A percentile compares a stretch with the other conserved stretches of the same genome.
phyloP scores from a whole-genome alignment of 2,329 filamentous ascomycete species.

The Calonectria pauciramosa region DNA sequence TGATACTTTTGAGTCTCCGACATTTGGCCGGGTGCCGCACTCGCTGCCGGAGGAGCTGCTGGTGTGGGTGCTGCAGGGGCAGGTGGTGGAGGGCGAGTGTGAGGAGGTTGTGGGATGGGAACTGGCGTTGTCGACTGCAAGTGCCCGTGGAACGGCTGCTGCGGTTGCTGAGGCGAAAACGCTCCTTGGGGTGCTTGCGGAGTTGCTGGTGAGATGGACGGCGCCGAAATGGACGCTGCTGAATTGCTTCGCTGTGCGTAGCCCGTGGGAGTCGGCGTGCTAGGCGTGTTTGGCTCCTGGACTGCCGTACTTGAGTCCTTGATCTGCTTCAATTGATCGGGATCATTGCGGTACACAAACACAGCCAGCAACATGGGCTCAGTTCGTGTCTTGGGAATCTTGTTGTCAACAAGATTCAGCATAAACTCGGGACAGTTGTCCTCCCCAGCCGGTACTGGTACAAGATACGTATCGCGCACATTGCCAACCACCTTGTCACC shows the following conservation, averaged over 20 bases:
- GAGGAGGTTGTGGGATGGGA: slow-evolving; percentile 52
- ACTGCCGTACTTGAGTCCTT: slow-evolving; percentile 33
- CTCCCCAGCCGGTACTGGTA: slow-evolving; percentile 83
- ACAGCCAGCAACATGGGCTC: slow-evolving; percentile 87
- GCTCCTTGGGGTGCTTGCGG: slow-evolving; percentile 51
- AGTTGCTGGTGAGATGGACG: slow-evolving; percentile 69
- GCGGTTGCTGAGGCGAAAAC: slow-evolving; percentile 52
- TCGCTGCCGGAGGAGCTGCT: slow-evolving; percentile 29
- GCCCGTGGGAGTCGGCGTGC: slow-evolving; percentile 53
- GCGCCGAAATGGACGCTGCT: slow-evolving; percentile 56
- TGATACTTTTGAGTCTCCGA: slow-evolving; percentile 54
- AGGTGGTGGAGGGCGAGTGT: slow-evolving; percentile 34
- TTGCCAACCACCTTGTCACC: slow-evolving; percentile 80
- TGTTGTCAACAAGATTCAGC: slow-evolving; percentile 87
- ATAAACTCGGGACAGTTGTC: slow-evolving; percentile 86
- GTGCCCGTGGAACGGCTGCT: slow-evolving; percentile 49
- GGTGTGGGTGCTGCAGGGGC: slow-evolving; percentile 16
- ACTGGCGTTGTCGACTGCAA: slow-evolving; percentile 52
- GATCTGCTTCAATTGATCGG: slow-evolving; percentile 50
- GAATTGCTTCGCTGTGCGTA: slow-evolving; percentile 61
- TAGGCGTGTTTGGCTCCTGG: slow-evolving; percentile 26
- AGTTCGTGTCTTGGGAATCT: slow-evolving; percentile 77
- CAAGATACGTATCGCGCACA: slow-evolving; percentile 91
- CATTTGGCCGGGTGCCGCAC: slow-evolving; percentile 38
- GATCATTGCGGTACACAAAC: slow-evolving; percentile 82